Conservation (phyloP, 306 rosid genomes). For the Rosa lucieae region DNA sequence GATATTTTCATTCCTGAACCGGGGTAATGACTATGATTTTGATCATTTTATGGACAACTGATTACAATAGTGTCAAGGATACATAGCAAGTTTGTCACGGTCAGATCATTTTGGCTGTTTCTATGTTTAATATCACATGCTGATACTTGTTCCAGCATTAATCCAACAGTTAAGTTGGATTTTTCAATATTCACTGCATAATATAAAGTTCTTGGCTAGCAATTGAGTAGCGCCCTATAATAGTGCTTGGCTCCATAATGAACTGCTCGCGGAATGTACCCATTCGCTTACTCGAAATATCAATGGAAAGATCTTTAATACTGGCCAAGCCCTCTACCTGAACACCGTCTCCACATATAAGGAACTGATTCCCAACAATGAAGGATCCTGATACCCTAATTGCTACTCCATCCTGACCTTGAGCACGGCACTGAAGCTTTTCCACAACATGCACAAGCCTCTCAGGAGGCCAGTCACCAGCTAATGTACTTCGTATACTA, state of each 20-base stretch:
- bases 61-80: not conserved
- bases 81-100: not conserved
- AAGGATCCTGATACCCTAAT: conserved; percentile 91
- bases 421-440: conserved; percentile 79
- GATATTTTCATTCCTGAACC: no score
- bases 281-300: conserved; percentile 74
- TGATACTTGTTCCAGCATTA: not conserved
- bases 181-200: conserved; percentile 39
- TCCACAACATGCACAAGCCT: conserved; percentile 91
- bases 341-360: conserved; percentile 93
- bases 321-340: conserved; percentile 90
- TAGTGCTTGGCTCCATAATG: conserved; percentile 65
- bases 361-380: conserved; percentile 84
- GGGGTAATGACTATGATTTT: not conserved
- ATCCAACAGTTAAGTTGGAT: not conserved
- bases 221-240: conserved; percentile 74
- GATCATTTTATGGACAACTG: not conserved
- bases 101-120: not conserved
- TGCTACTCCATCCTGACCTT: conserved; percentile 77
- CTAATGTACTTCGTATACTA: conserved; percentile 63
- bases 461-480: conserved; percentile 93
- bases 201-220: conserved; percentile 82
- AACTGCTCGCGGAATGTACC: conserved; percentile 90
- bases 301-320: conserved; percentile 80
- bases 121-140: not conserved